Percentiles rank a stretch among this genome's conserved stretches.
Conservation (phyloP, 768 basidiomycete species). For the Agrocybe chaxingu region DNA sequence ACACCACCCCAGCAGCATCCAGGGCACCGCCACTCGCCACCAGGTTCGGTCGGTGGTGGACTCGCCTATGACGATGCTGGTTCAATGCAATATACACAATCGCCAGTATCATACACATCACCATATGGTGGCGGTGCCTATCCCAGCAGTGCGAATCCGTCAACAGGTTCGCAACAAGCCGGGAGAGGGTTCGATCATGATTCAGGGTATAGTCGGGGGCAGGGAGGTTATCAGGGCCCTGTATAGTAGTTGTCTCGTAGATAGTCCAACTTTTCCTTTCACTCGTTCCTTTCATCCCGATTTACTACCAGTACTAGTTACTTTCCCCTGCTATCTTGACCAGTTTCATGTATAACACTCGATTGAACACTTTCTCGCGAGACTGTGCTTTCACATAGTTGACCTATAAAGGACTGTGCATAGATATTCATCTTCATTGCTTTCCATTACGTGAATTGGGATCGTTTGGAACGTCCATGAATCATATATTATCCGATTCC, state of each 20-base stretch:
- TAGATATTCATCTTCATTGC: background rate
- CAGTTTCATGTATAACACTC: no score
- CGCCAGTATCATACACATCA: slow-evolving; percentile 22
- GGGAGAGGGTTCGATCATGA: slow-evolving; percentile 6
- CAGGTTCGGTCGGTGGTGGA: slow-evolving; percentile 19
- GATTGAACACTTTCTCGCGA: no score
- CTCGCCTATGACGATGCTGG: slow-evolving; percentile 36
- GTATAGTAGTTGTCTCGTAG: no score
- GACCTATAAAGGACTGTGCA: slow-evolving; percentile 5
- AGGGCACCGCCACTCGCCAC: slow-evolving; percentile 12
- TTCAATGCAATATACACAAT: slow-evolving; percentile 21
- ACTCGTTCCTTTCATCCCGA: no score
- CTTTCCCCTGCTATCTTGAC: no score
- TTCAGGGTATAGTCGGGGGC: background rate
- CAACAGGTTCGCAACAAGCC: background rate
- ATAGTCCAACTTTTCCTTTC: no score
- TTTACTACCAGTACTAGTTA: no score
- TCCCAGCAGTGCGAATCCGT: slow-evolving; percentile 6
- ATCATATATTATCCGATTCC: background rate
- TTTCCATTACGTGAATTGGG: no score
- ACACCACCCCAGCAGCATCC: slow-evolving; percentile 17
- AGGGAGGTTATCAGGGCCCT: no score
- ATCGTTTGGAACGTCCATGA: no score
- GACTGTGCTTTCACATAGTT: background rate
- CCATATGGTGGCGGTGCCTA: slow-evolving; percentile 5